Base-by-base conservation (phyloP, 2,329 filamentous ascomycete species). In the Byssochlamys sp. region DNA sequence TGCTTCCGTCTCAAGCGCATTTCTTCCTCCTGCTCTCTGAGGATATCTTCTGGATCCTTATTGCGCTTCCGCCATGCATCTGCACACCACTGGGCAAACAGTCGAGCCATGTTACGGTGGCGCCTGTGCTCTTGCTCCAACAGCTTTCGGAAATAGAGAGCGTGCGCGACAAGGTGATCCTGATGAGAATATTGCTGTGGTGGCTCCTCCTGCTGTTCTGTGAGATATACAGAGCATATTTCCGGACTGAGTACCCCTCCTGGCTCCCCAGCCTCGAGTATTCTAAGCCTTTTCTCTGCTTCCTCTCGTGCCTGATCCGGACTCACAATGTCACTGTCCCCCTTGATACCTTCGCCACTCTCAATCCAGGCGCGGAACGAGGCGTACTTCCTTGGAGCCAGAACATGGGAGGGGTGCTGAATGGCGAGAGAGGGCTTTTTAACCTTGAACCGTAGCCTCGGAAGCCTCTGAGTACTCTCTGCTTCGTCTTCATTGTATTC, bases 101-200 rank as follows among this genome's bases (percentile, higher is more conserved):
- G 84, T 71, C 91, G 95, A 1, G 92, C 92, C 2, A 81, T 79
- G n/a, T 82, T 79, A 35, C 84, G 84, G 72, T 97, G 92, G 11
- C 86, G 81, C 61, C 84, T 83, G 64, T 91, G 88, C 71, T 99
- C 94, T 58, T 84, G 83, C 2, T 86, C 74, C 75, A 97, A 83
- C 35, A 97, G 79, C 65, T 85, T 88, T 53, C 89, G 85, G 65
- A 97, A 92, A 64, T 91, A 87, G 11, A 87, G 69, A 58, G 88
- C 86, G 60, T 95, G 91, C 52, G 86, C 86, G 52, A 88, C 79
- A 55, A 97, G 80, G 69, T 97, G 89, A 67, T 97, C 91, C 67
- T 84, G 82, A 64, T 95, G 91, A n/a, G 88, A 85, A 78, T 90
- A 97, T 66, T 94, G 90, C 55, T 82, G 81, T 0, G 84, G 82